These are phyloP conservation scores for Aureobasidium sp. DNA, from an alignment of 2,329 filamentous ascomycete genomes.

Conservation along the genomic window DNA sequence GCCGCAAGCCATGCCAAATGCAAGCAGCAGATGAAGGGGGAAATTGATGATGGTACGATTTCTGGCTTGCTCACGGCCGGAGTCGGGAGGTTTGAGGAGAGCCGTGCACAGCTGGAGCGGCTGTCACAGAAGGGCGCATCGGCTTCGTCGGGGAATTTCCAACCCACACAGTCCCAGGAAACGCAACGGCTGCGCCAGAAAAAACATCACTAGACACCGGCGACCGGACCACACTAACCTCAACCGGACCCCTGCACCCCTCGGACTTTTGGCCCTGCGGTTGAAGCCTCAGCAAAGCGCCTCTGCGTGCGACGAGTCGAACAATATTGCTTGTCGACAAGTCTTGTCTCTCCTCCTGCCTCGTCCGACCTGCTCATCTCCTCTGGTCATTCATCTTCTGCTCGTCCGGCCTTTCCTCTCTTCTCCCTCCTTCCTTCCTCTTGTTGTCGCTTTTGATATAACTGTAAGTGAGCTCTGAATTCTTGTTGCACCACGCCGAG, in stretches of 20 bases:
- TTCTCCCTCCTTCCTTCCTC: background rate
- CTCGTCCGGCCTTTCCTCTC: constrained; percentile 14
- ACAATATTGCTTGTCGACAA: constrained; percentile 8
- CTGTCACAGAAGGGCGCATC: constrained; percentile 5
- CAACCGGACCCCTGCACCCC: constrained; percentile 11
- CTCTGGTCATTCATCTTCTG: constrained; percentile 5
- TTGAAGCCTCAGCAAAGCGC: constrained; percentile 15
- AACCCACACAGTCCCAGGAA: constrained; percentile 5
- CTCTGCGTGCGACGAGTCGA: constrained; percentile 8
- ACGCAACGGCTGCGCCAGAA: constrained; percentile 6
- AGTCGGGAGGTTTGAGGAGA: constrained; percentile 11
- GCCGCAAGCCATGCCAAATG: background rate
- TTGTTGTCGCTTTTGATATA: constrained; percentile 9
- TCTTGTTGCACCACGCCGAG: background rate
- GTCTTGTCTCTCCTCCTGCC: background rate
- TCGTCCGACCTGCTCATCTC: constrained; percentile 6
- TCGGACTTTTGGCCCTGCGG: constrained; percentile 14
- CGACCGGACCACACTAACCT: constrained; percentile 5
- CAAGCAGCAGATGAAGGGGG: constrained; percentile 9
- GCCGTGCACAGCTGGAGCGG: constrained; percentile 6
- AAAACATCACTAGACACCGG: background rate
- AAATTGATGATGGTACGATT: constrained; percentile 13
- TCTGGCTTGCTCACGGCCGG: background rate
- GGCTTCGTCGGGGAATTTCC: constrained; percentile 9
- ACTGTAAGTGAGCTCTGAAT: constrained; percentile 10